These are phyloP conservation scores for Hamamelis virginiana DNA, from an alignment of 164 flowering plant genomes.

Conservation along the genomic window DNA sequence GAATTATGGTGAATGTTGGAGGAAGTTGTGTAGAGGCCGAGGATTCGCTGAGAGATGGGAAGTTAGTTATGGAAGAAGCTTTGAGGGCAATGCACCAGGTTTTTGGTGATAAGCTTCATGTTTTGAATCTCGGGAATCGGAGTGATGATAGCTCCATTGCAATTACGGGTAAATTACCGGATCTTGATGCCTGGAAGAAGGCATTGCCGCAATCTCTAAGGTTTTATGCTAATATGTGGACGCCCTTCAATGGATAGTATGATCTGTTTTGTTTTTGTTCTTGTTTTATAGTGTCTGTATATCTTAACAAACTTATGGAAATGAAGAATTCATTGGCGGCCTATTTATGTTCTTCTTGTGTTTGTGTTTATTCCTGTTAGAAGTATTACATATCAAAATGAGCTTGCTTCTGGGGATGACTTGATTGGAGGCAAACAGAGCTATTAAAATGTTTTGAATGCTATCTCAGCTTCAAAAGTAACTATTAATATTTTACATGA, in stretches of 20 bases:
- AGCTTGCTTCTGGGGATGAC: background rate
- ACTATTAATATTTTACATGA: too few relatives aligned
- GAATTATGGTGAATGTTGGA: constrained; percentile 93
- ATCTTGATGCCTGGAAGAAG: constrained; percentile 53
- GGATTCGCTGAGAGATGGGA: constrained; percentile 59
- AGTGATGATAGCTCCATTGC: constrained; percentile 76
- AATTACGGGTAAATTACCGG: constrained; percentile 64
- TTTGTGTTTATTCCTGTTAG: background rate
- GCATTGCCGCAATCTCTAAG: constrained; percentile 45
- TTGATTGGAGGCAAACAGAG: too few relatives aligned
- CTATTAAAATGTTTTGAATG: too few relatives aligned
- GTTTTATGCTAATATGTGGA: constrained; percentile 70
- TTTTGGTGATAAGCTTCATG: constrained; percentile 49
- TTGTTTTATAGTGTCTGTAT: background rate
- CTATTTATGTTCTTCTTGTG: background rate
- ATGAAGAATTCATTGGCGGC: background rate
- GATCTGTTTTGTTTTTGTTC: background rate
- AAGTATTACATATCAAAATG: background rate
- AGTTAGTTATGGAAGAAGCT: constrained; percentile 65
- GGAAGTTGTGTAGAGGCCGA: constrained; percentile 94
- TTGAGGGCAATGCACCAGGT: constrained; percentile 65
- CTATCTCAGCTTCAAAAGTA: too few relatives aligned
- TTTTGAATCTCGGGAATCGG: constrained; percentile 54
- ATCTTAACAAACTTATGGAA: background rate
- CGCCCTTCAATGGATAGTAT: constrained; percentile 31